phyloP scores from a whole-genome alignment of 352 stramenopile genomes.

The Phytophthora kernoviae region DNA sequence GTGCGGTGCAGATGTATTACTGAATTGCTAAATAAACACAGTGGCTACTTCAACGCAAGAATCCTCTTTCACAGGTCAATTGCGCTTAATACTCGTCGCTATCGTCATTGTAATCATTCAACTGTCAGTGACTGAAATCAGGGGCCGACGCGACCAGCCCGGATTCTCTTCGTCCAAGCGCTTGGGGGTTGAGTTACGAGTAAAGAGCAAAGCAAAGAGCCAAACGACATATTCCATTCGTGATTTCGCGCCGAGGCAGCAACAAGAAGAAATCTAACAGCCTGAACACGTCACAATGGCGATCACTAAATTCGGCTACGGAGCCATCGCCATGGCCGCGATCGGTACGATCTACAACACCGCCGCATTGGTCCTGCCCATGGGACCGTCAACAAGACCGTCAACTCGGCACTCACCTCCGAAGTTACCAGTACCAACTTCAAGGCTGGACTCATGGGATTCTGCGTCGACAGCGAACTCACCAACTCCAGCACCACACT shows the following conservation, averaged over 20 bases:
- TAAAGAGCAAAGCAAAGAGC: too few relatives aligned
- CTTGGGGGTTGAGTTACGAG: too few relatives aligned
- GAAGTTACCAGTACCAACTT: slow-evolving; percentile 25
- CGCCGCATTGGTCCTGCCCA: slow-evolving; percentile 17
- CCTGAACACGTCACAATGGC: slow-evolving; percentile 5
- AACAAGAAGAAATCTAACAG: neutral
- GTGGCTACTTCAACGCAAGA: neutral
- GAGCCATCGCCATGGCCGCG: slow-evolving; percentile 20
- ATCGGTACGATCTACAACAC: slow-evolving; percentile 26
- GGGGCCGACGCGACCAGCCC: too few relatives aligned
- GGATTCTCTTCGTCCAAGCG: too few relatives aligned
- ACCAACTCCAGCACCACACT: slow-evolving; percentile 39
- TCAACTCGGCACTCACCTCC: slow-evolving; percentile 19
- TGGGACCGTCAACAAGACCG: slow-evolving; percentile 18
- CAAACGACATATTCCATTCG: neutral
- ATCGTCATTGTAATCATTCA: slow-evolving; percentile 6
- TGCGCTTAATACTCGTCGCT: neutral
- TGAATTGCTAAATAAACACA: neutral
- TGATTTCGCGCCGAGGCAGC: neutral
- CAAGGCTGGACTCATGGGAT: slow-evolving; percentile 22
- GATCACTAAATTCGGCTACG: slow-evolving; percentile 20
- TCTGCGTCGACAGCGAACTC: slow-evolving; percentile 59
- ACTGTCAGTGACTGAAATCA: neutral
- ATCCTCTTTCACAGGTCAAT: neutral
- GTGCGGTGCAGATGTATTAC: neutral